Conservation (phyloP, 2,329 filamentous ascomycete genomes). For the Juglanconis juglandina region DNA sequence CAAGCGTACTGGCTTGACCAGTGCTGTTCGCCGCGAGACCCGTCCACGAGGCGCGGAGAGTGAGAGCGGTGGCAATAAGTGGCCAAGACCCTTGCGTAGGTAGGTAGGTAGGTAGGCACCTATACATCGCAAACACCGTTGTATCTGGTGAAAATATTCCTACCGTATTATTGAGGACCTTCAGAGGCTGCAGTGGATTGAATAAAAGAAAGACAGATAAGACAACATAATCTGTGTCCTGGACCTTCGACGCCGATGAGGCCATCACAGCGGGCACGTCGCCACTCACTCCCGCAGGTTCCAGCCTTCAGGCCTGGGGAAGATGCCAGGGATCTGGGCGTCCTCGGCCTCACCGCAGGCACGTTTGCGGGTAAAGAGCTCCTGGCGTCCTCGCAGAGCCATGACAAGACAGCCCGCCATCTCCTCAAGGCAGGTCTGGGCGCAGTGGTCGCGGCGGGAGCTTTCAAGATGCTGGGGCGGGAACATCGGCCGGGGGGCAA, state of each 20-base stretch:
- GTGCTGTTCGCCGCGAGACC: too few species aligned
- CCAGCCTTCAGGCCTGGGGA: slow-evolving; percentile 18
- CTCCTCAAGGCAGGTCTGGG: slow-evolving; percentile 21
- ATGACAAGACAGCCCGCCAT: slow-evolving; percentile 19
- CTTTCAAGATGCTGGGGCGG: slow-evolving; percentile 21
- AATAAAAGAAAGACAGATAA: not conserved
- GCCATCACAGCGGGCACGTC: not conserved
- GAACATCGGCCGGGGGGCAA: slow-evolving; percentile 14
- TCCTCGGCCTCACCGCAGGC: slow-evolving; percentile 20
- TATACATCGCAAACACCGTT: too few species aligned
- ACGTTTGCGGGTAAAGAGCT: slow-evolving; percentile 22
- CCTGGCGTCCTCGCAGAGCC: slow-evolving; percentile 12
- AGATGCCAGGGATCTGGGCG: slow-evolving; percentile 20
- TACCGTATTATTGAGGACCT: not conserved
- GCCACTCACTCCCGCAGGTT: not conserved
- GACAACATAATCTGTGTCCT: not conserved
- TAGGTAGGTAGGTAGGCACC: too few species aligned
- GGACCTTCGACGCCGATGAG: not conserved
- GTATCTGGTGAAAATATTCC: not conserved
- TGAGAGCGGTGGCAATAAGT: too few species aligned
- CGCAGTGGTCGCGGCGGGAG: slow-evolving; percentile 18
- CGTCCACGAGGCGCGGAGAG: too few species aligned
- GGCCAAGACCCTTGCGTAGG: too few species aligned
- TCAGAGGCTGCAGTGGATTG: not conserved
- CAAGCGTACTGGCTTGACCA: too few species aligned